These are phyloP conservation scores for Amanita muscaria DNA, from an alignment of 768 basidiomycete species.

Conservation along the genomic window DNA sequence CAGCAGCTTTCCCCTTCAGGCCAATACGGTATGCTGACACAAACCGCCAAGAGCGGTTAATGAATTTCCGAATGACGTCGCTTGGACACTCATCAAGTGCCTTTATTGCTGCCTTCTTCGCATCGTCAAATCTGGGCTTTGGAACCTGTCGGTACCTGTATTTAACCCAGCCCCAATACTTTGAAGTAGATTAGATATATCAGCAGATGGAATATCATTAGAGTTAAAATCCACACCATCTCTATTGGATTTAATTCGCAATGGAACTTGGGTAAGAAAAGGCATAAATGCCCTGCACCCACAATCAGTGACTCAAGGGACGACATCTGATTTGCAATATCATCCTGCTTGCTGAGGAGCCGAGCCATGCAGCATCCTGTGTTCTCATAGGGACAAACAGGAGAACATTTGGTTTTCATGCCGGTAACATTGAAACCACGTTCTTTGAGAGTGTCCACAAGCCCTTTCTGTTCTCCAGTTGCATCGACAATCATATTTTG, in stretches of 20 bases:
- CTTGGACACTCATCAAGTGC: constrained; percentile 27
- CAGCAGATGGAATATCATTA: too few species aligned
- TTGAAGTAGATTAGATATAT: neutral
- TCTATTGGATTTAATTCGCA: constrained; percentile 8
- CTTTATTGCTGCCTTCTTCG: constrained; percentile 19
- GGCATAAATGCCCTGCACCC: constrained; percentile 6
- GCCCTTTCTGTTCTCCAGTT: neutral
- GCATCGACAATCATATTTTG: too few species aligned
- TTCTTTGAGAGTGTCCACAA: constrained; percentile 13
- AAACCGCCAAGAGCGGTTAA: constrained; percentile 27
- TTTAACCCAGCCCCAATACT: constrained; percentile 30
- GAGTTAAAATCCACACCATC: neutral
- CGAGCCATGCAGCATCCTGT: constrained; percentile 5
- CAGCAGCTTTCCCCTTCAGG: constrained; percentile 27
- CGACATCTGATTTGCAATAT: constrained; percentile 3
- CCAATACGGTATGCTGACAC: constrained; percentile 27
- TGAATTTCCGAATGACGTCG: constrained; percentile 27
- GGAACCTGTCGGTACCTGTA: constrained; percentile 23
- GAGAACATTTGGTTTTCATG: neutral
- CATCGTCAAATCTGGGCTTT: constrained; percentile 23
- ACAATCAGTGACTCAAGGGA: constrained; percentile 3
- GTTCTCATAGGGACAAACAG: neutral
- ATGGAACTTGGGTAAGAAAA: constrained; percentile 8
- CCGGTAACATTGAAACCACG: neutral
- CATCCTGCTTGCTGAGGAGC: constrained; percentile 2